A percentile compares a stretch with the other conserved stretches of the same genome.
Evolutionary conservation across 495 filamentous ascomycete species (phyloP).

Genomic region (Penicillium pulvis): DNA sequence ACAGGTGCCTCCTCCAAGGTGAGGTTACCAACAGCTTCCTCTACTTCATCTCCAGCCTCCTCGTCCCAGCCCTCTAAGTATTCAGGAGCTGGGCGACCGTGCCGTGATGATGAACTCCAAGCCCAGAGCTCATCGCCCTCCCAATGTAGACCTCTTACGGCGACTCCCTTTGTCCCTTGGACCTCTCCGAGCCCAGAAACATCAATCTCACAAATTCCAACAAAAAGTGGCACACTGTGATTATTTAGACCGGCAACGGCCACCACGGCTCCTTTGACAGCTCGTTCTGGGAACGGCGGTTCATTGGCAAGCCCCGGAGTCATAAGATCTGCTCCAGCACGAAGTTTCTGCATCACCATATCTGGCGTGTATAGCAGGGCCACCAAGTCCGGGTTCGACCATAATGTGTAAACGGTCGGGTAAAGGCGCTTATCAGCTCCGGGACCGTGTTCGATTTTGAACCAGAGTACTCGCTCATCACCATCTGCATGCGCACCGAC

Average conservation of each 20-base stretch:
- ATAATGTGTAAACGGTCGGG: slow-evolving; percentile 71
- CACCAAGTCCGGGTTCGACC: slow-evolving; percentile 63
- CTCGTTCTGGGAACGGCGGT: slow-evolving; percentile 65
- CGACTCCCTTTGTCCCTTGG: slow-evolving; percentile 66
- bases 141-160: slow-evolving; percentile 71
- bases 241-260: slow-evolving; percentile 65
- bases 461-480: slow-evolving; percentile 71
- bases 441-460: slow-evolving; percentile 62
- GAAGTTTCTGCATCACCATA: slow-evolving; percentile 64
- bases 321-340: slow-evolving; percentile 72
- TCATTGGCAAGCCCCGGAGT: slow-evolving; percentile 69
- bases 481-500: slow-evolving; percentile 57
- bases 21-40: slow-evolving; percentile 43
- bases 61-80: slow-evolving; percentile 51
- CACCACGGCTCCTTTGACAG: slow-evolving; percentile 63
- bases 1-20: slow-evolving; percentile 33
- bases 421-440: slow-evolving; percentile 54
- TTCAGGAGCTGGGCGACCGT: slow-evolving; percentile 53
- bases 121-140: slow-evolving; percentile 73
- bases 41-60: slow-evolving; percentile 36
- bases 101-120: slow-evolving; percentile 58
- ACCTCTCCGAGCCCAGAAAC: slow-evolving; percentile 59
- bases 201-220: slow-evolving; percentile 70
- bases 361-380: slow-evolving; percentile 65
- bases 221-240: slow-evolving; percentile 63